Percentiles rank a stretch among this genome's conserved stretches.
These are phyloP conservation scores for Candolleomyces efflorescens DNA, from an alignment of 768 basidiomycete genomes.

Conservation along the genomic window DNA sequence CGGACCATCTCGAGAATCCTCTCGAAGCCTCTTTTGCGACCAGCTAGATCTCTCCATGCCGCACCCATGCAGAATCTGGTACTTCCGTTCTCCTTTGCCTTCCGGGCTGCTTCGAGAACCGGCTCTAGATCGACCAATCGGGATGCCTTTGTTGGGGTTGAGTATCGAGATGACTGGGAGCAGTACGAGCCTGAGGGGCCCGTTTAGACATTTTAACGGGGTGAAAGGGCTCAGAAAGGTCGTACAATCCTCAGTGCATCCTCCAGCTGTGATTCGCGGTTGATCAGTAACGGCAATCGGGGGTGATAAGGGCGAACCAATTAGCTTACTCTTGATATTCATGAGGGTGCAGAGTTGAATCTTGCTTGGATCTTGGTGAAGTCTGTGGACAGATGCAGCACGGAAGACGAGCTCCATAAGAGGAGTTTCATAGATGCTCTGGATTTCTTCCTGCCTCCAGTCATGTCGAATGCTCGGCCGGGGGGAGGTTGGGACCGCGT, in stretches of 20 bases:
- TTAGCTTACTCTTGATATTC: slow-evolving; percentile 91
- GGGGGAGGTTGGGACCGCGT: slow-evolving; percentile 19
- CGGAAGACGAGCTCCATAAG: slow-evolving; percentile 86
- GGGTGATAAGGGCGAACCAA: slow-evolving; percentile 20
- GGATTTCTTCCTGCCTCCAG: slow-evolving; percentile 80
- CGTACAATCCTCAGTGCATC: slow-evolving; percentile 94
- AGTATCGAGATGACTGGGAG: slow-evolving; percentile 93
- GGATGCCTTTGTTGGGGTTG: slow-evolving; percentile 85
- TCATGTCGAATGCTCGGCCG: slow-evolving; percentile 42
- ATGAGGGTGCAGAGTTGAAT: slow-evolving; percentile 96
- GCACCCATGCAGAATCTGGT: slow-evolving; percentile 99
- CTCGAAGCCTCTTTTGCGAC: slow-evolving; percentile 91
- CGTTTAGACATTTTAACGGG: neutral
- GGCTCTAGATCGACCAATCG: slow-evolving; percentile 86
- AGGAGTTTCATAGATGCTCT: slow-evolving; percentile 80
- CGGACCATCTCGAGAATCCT: slow-evolving; percentile 90
- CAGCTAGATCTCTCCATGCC: slow-evolving; percentile 93
- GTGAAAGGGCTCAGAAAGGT: neutral
- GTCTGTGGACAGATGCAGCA: slow-evolving; percentile 79
- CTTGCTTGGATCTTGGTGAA: slow-evolving; percentile 83
- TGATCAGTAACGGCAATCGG: slow-evolving; percentile 10
- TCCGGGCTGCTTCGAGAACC: slow-evolving; percentile 87
- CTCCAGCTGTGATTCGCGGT: slow-evolving; percentile 61
- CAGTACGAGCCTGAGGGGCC: slow-evolving; percentile 82
- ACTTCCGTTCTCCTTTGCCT: slow-evolving; percentile 94